Conservation (phyloP, 768 basidiomycete genomes). For the Termitomyces eurrhizus region DNA sequence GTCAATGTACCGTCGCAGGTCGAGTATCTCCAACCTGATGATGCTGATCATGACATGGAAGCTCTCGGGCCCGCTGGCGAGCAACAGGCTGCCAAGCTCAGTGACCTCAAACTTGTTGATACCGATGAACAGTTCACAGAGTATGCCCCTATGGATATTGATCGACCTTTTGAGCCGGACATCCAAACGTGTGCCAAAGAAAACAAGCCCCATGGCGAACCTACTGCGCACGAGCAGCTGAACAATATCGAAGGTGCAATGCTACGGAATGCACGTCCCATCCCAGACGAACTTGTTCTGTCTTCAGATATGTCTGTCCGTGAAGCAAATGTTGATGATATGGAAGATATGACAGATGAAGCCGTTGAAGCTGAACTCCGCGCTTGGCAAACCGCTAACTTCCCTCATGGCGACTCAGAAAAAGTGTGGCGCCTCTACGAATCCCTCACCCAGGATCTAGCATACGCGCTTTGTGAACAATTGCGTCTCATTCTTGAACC, state of each 20-base stretch:
- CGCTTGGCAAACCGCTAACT: slow-evolving; percentile 58
- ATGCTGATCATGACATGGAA: slow-evolving; percentile 72
- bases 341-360: slow-evolving; percentile 28
- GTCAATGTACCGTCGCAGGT: slow-evolving; percentile 45
- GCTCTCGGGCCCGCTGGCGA: slow-evolving; percentile 85
- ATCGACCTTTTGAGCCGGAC: slow-evolving; percentile 25
- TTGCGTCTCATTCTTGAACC: slow-evolving; percentile 95
- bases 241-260: slow-evolving; percentile 45
- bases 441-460: slow-evolving; percentile 85
- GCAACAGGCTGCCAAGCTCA: slow-evolving; percentile 77
- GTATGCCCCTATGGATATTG: slow-evolving; percentile 48
- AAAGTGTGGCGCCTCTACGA: slow-evolving; percentile 92
- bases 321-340: slow-evolving; percentile 31
- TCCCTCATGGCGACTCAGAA: slow-evolving; percentile 53
- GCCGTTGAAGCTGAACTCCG: slow-evolving; percentile 47
- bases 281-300: slow-evolving; percentile 17
- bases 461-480: slow-evolving; percentile 92
- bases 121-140: slow-evolving; percentile 37
- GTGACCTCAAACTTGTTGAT: slow-evolving; percentile 76
- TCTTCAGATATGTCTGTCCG: slow-evolving; percentile 22
- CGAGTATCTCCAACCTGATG: slow-evolving; percentile 75
- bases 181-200: slow-evolving; percentile 21
- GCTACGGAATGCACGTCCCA: slow-evolving; percentile 27
- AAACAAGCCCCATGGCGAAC: slow-evolving; percentile 19
- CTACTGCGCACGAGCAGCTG: slow-evolving; percentile 20